Conservation (phyloP, 2,329 filamentous ascomycete species). For the Cladosporium sp. region DNA sequence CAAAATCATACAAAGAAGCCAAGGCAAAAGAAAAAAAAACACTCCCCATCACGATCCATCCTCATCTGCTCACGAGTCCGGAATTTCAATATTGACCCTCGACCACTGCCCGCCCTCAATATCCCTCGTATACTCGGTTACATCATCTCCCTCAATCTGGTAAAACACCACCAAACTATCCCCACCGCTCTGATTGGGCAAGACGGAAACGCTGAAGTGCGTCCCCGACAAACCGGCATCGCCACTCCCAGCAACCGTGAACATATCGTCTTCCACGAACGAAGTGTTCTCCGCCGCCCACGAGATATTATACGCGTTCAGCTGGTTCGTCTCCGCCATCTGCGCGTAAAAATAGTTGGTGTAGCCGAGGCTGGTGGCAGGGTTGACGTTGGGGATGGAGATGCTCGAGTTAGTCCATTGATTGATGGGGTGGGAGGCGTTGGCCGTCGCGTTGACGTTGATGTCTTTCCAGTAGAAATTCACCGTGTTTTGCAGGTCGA, state of each 20-base stretch:
- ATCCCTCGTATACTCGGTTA: constrained; percentile 23
- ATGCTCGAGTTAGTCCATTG: constrained; percentile 31
- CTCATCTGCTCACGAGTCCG: constrained; percentile 4
- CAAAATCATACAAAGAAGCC: neutral
- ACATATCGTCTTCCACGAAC: constrained; percentile 26
- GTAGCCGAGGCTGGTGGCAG: constrained; percentile 38
- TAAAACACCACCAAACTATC: constrained; percentile 31
- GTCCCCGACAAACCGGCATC: constrained; percentile 36
- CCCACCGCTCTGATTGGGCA: constrained; percentile 29
- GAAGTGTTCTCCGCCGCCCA: constrained; percentile 38
- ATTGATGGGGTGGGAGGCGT: constrained; percentile 37
- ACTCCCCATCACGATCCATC: no score
- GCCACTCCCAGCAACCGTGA: constrained; percentile 33
- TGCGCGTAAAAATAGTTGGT: constrained; percentile 43
- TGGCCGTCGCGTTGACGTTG: constrained; percentile 30
- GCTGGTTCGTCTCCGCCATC: constrained; percentile 28
- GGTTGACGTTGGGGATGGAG: constrained; percentile 35
- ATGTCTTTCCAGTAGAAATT: constrained; percentile 45
- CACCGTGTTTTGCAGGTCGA: constrained; percentile 35
- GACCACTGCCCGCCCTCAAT: constrained; percentile 29
- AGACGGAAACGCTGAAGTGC: constrained; percentile 37
- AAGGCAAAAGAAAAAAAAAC: neutral
- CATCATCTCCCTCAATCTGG: constrained; percentile 24
- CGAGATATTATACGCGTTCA: constrained; percentile 38
- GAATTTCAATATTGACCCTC: constrained; percentile 17